Percentiles rank a stretch among this genome's conserved stretches.
These are phyloP conservation scores for Metroxylon sagu DNA, from an alignment of 176 grass and related monocot species.

Conservation along the genomic window DNA sequence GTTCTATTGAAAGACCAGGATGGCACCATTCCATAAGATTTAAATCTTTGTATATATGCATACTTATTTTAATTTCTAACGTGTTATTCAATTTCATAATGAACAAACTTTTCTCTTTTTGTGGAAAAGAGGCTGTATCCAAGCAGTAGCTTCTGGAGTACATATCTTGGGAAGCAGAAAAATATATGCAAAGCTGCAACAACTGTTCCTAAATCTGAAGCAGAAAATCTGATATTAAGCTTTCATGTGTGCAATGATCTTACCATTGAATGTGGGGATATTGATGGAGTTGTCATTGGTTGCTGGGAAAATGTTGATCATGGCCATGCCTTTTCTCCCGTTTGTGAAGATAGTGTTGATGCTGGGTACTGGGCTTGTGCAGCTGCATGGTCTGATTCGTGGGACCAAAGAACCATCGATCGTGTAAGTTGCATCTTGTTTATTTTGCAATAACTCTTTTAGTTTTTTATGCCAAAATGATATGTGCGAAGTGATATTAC, in stretches of 20 bases:
- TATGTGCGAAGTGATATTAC: too few species aligned
- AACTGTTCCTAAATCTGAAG: slow-evolving; percentile 40
- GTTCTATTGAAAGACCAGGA: too few species aligned
- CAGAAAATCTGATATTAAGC: slow-evolving; percentile 42
- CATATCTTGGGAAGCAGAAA: slow-evolving; percentile 59
- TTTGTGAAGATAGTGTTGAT: slow-evolving; percentile 32
- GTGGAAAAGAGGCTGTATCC: slow-evolving; percentile 69
- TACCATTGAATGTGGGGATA: slow-evolving; percentile 68
- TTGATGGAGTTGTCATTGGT: slow-evolving; percentile 80
- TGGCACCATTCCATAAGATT: too few species aligned
- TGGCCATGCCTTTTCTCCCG: slow-evolving; percentile 33
- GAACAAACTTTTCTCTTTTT: slow-evolving; percentile 24
- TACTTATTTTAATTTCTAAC: too few species aligned
- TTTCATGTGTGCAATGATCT: slow-evolving; percentile 29
- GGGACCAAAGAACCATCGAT: slow-evolving; percentile 77
- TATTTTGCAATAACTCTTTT: neutral
- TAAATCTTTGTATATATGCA: too few species aligned
- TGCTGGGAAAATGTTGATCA: slow-evolving; percentile 55
- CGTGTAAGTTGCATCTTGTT: slow-evolving; percentile 59
- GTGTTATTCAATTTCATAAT: slow-evolving; percentile 7
- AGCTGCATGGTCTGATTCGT: slow-evolving; percentile 79
- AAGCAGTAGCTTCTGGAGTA: slow-evolving; percentile 73
- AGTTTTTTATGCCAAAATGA: too few species aligned
- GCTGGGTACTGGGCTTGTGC: slow-evolving; percentile 83
- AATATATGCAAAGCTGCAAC: slow-evolving; percentile 29